Percentiles rank a stretch among this genome's conserved stretches.
Evolutionary conservation across 1,139 yeast genomes (phyloP).

Genomic region (Oligophagozyma castellii): DNA sequence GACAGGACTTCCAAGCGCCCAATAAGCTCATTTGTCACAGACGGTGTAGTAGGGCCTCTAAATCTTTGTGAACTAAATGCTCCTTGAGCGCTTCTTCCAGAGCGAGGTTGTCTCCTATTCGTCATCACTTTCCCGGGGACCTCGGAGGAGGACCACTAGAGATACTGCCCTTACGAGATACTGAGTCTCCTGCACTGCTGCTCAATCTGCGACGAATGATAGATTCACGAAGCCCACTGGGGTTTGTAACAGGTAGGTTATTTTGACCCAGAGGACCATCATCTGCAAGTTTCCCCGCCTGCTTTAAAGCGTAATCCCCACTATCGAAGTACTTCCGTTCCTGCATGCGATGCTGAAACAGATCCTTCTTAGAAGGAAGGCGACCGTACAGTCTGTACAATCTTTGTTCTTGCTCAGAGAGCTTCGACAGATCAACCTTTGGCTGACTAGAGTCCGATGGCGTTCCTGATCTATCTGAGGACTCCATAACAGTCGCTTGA

Average conservation of each 20-base stretch:
- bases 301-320: conserved; percentile 93
- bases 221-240: conserved; percentile 23
- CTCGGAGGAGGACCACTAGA: conserved; percentile 25
- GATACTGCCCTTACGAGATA: conserved; percentile 23
- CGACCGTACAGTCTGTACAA: conserved; percentile 76
- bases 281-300: conserved; percentile 29
- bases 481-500: no score
- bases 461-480: no score
- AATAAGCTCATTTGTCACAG: no score
- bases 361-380: conserved; percentile 74
- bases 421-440: conserved; percentile 37
- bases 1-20: no score
- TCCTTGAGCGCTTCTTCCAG: neutral
- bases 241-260: conserved; percentile 24
- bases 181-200: conserved; percentile 22
- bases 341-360: conserved; percentile 63
- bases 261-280: conserved; percentile 12
- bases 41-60: no score
- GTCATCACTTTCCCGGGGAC: conserved; percentile 1
- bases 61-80: neutral
- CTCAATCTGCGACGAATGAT: conserved; percentile 24
- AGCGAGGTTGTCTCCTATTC: neutral
- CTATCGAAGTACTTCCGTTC: conserved; percentile 93
- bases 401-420: conserved; percentile 55
- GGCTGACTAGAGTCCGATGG: no score